Base-by-base conservation (phyloP, 2,329 filamentous ascomycete species). In the Spiromastix sp. region DNA sequence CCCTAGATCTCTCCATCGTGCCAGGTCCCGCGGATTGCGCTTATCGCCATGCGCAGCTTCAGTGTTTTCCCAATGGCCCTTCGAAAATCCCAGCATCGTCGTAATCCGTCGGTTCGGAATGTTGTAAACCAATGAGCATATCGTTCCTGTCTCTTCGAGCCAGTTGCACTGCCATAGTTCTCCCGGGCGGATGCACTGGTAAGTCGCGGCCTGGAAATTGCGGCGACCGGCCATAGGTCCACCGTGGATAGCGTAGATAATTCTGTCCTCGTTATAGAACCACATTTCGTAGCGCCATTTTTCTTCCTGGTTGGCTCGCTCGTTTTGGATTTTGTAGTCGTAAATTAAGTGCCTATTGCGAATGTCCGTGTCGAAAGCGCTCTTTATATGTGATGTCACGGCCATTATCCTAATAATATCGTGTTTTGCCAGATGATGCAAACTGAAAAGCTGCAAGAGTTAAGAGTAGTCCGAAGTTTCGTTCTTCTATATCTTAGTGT, bases 261-360 rank as follows among this genome's bases (percentile, higher is more conserved):
- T 64, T 4, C 70, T 64, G 36, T 63, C 54, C 12, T 65, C 54
- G n/a, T 65, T 71, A 45, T 69, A 70, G 53, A 74, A 74, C 72
- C 72, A 76, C 48, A 77, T 66, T 40, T 77, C 72, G 44, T 77
- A 77, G 2, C 69, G 64, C 73, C 72, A 77, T 48, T 72, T 75
- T 34, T 74, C 68, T 0, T 69, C 64, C 10, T 10, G 3, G 4
- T 67, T 67, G 7, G 70, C 68, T 1, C 64, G 37, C 2, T 42
- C 43, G 36, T 70, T 64, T 34, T 66, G 51, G 1, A 67, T 70
- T 26, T 66, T 59, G 43, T 75, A 74, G 43, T 76, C 70, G 49
- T 77, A 76, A 35, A 76, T 59, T 1, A 75, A 56, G 42, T 75
- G 71, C 2, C 66, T 61, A 44, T 75, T 60, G 28, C 59, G 59